Base-by-base conservation (phyloP, 2,329 filamentous ascomycete genomes). In the Claviceps cyperi region DNA sequence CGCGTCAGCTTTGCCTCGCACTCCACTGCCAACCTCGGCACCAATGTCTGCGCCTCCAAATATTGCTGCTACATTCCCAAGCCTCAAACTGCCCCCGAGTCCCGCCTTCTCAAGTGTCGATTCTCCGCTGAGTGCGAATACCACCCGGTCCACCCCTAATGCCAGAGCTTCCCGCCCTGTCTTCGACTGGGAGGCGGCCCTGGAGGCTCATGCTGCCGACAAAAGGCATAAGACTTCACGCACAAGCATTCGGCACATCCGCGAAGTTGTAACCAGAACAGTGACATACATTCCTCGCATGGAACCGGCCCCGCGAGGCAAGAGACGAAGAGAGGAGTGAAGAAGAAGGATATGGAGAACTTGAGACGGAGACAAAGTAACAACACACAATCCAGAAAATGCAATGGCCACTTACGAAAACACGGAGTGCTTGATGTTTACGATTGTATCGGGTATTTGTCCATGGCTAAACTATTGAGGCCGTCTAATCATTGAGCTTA, bases 241-340 rank as follows among this genome's bases (percentile, higher is more conserved):
- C 56, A 80, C 81, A 35, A 81, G 74, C 58, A 73, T 82, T 51
- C 78, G 82, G 53, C 76, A 84, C 61, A 88, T 96, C 52, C 76
- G 87, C 50, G 89, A 96, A 65, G 88, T 96, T 4, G 86, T 96
- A 49, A 96, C 90, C n/a, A 78, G 89, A 58, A 96, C 89, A 15
- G 86, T 95, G 52, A 95, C 87, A 40, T 95, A 94, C 67, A 94
- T 86, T 64, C 84, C 81, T 53, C 75, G 83, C 56, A 86, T 97
- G 70, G 86, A 89, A 56, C 86, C 90, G 22, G 88, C 90, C 38
- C 91, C 89, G 7, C 90, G 90, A 66, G 90, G 90, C 56, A 97
- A 96, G 77, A 81, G 89, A 70, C 83, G 90, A 70, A 94, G 87
- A 73, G 66, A 74, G 46, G 72, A 76, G 55, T 72, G 59, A 62